These are phyloP conservation scores for Dioscorea cayenensis DNA, from an alignment of 116 monocot species.

Conservation along the genomic window DNA sequence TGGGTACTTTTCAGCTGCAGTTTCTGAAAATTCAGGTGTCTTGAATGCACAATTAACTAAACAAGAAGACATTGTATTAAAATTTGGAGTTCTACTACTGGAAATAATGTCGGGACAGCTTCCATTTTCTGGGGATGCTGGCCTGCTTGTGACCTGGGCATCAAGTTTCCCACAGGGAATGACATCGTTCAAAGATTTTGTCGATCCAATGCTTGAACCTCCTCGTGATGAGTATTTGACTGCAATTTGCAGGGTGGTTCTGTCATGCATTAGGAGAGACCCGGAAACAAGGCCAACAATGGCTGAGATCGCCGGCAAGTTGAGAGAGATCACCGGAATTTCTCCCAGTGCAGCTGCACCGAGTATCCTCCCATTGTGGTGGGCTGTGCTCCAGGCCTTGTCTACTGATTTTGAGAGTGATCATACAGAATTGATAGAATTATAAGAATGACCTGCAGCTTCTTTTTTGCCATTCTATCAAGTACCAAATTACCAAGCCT, in stretches of 20 bases:
- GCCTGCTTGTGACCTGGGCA: constrained; percentile 54
- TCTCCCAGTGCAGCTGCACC: constrained; percentile 55
- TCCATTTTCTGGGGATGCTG: constrained; percentile 43
- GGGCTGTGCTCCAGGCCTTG: constrained; percentile 84
- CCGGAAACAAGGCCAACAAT: constrained; percentile 34
- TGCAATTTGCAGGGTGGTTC: constrained; percentile 43
- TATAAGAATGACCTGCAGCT: background rate
- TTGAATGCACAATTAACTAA: background rate
- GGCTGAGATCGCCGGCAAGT: constrained; percentile 30
- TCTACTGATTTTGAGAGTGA: background rate
- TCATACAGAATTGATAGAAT: background rate
- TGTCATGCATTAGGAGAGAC: constrained; percentile 28
- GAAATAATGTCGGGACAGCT: constrained; percentile 74
- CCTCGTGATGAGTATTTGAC: constrained; percentile 24
- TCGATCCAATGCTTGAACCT: constrained; percentile 39
- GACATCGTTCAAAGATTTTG: constrained; percentile 36
- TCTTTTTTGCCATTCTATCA: background rate
- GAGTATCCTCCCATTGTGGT: constrained; percentile 81
- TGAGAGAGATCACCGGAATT: constrained; percentile 45
- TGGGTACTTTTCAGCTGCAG: constrained; percentile 10
- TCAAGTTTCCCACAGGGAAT: constrained; percentile 36
- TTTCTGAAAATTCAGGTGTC: background rate
- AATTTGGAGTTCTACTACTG: constrained; percentile 63
- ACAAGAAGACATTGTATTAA: constrained; percentile 34
- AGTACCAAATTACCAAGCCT: background rate